These are phyloP conservation scores for Saprolegnia parasitica DNA, from an alignment of 352 stramenopile genomes.

Conservation along the genomic window DNA sequence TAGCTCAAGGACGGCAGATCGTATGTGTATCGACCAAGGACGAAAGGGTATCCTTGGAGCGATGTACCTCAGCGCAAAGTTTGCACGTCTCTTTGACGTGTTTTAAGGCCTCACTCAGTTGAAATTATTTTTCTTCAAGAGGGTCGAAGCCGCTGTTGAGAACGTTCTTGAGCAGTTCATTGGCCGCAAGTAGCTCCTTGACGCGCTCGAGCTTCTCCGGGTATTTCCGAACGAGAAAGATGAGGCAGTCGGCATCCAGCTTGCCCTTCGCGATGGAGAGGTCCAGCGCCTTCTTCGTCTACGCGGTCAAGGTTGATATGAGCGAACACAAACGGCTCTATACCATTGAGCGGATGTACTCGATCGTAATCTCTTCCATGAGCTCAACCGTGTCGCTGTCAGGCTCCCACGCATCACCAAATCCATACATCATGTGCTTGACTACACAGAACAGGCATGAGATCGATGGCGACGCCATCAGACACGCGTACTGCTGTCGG, in stretches of 20 bases:
- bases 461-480: background rate
- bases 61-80: too few species aligned
- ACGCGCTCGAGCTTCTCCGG: conserved; percentile 76
- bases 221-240: conserved; percentile 85
- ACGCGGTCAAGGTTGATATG: background rate
- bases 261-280: conserved; percentile 78
- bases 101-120: too few species aligned
- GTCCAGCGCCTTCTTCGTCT: conserved; percentile 86
- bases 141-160: conserved; percentile 87
- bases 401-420: conserved; percentile 68
- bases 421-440: conserved; percentile 88
- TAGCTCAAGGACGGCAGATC: too few species aligned
- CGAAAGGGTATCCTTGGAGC: too few species aligned
- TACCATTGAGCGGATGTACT: conserved; percentile 82
- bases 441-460: conserved; percentile 38
- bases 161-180: conserved; percentile 79
- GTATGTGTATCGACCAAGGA: too few species aligned
- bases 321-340: background rate
- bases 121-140: conserved; percentile 62
- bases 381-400: conserved; percentile 68
- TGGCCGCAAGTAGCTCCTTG: conserved; percentile 72
- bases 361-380: conserved; percentile 83
- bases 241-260: conserved; percentile 84
- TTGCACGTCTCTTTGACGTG: too few species aligned
- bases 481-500: conserved; percentile 69